phyloP scores from a whole-genome alignment of 306 rosid species.

The Sesbania bispinosa region DNA sequence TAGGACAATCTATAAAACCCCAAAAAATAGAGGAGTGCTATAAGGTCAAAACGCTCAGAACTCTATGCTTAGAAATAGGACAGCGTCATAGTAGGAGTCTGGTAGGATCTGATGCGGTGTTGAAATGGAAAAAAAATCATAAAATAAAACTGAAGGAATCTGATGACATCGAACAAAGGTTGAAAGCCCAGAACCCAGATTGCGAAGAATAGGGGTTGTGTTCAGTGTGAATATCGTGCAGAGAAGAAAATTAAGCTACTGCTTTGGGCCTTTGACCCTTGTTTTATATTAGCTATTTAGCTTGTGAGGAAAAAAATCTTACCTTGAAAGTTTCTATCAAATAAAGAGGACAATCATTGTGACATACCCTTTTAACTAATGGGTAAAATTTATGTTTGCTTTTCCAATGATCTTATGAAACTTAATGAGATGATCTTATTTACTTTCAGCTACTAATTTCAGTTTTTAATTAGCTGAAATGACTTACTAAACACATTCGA shows the following conservation, averaged over 20 bases:
- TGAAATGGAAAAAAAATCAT: conserved; percentile 7
- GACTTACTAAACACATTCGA: too few species aligned
- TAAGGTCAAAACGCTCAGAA: background rate
- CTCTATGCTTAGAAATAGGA: background rate
- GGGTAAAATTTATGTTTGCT: background rate
- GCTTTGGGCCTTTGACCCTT: conserved; percentile 4
- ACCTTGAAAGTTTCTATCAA: conserved; percentile 32
- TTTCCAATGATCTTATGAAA: conserved; percentile 13
- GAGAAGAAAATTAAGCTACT: background rate
- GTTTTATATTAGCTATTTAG: conserved; percentile 1
- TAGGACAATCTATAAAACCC: background rate
- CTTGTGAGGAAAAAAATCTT: conserved; percentile 33
- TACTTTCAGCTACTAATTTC: too few species aligned
- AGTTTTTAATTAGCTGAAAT: too few species aligned
- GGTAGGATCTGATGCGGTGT: background rate
- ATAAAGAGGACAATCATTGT: conserved; percentile 33
- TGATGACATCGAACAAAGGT: background rate
- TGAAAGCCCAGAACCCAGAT: conserved; percentile 8
- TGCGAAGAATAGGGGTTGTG: background rate
- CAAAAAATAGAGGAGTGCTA: background rate
- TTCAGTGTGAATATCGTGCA: background rate
- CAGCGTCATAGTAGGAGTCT: background rate
- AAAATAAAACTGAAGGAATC: conserved; percentile 6
- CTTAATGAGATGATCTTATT: background rate
- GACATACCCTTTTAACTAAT: conserved; percentile 21